A percentile compares a stretch with the other conserved stretches of the same genome.
Evolutionary conservation across 176 grass and related monocot species (phyloP).

Genomic region (Bolboschoenus planiculmis): DNA sequence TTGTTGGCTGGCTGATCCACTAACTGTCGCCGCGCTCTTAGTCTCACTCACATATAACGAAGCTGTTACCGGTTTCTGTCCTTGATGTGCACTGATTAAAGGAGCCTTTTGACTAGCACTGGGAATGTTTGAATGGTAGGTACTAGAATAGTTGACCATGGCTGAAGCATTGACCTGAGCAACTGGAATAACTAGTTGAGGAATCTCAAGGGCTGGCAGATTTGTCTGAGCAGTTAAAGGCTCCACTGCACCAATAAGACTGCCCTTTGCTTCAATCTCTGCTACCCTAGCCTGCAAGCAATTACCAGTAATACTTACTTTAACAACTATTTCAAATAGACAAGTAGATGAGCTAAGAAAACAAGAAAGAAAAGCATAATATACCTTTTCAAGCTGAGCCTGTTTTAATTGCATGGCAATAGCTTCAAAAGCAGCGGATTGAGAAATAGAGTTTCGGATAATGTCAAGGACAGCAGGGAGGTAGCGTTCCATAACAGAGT

Average conservation of each 20-base stretch:
- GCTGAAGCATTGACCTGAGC: slow-evolving; percentile 19
- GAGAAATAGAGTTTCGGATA: slow-evolving; percentile 44
- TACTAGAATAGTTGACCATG: slow-evolving; percentile 24
- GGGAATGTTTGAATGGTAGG: slow-evolving; percentile 13
- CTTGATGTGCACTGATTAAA: not conserved
- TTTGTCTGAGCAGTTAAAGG: slow-evolving; percentile 15
- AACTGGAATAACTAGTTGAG: slow-evolving; percentile 37
- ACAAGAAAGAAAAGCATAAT: not conserved
- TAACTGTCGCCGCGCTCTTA: not conserved
- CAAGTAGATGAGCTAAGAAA: not conserved
- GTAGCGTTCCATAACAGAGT: slow-evolving; percentile 63
- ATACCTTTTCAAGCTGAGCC: slow-evolving; percentile 47
- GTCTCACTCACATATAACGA: slow-evolving; percentile 2
- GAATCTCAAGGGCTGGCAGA: slow-evolving; percentile 2
- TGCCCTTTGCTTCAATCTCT: slow-evolving; percentile 15
- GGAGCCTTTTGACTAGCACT: not conserved
- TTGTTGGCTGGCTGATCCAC: slow-evolving; percentile 22
- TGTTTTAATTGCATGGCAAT: slow-evolving; percentile 68
- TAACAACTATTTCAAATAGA: not conserved
- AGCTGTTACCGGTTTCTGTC: not conserved
- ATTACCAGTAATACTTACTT: not conserved
- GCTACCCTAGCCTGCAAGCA: slow-evolving; percentile 12
- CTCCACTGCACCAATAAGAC: slow-evolving; percentile 5
- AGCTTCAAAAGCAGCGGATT: slow-evolving; percentile 47
- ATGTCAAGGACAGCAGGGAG: slow-evolving; percentile 37